Base-by-base conservation (phyloP, 2,329 filamentous ascomycete species). In the Curvularia eragrostidis region DNA sequence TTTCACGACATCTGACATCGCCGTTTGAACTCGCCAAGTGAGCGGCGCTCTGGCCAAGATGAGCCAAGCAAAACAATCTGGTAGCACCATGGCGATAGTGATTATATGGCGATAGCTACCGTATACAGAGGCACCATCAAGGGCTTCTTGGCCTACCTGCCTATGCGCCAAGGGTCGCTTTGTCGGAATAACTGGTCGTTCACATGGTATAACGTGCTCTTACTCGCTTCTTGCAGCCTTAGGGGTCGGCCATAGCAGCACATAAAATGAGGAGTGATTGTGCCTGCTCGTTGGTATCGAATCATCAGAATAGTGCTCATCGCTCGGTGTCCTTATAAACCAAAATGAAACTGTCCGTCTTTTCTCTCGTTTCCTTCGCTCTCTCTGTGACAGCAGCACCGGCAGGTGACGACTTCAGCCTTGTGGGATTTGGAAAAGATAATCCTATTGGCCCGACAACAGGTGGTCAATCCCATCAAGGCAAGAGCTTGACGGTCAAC, bases 381-480 rank as follows among this genome's bases (percentile, higher is more conserved):
- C 55, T 69, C 10, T 41, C 59, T 21, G 61, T 62, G 42, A 56
- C 64, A 15, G 64, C 71, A 32, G 46, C 47, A 2, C 71, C 70
- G 1, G 50, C 65, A 32, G 61, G 57, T 36, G 38, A 41, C 19
- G 66, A 72, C 54, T 75, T 71, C 53, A 57, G 56, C 28, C 70
- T 75, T 8, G 70, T 71, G 13, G 73, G 72, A 7, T 75, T 69
- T 49, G 72, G 59, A 26, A 75, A 73, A 55, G 70, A 74, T 46
- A 75, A 75, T 38, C 73, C 71, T 19, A 57, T 74, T 34, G 72
- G 72, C 13, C 51, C 70, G 21, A 75, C 73, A 2, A 75, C 71
- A 32, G 72, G 74, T 38, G 73, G 74, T 10, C 68, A 69, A 30
- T 68, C 70, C 39, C 57, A 67, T 44, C 58, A 62, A 3, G 70